phyloP scores from a whole-genome alignment of 306 rosid species.

The Psophocarpus tetragonolobus region DNA sequence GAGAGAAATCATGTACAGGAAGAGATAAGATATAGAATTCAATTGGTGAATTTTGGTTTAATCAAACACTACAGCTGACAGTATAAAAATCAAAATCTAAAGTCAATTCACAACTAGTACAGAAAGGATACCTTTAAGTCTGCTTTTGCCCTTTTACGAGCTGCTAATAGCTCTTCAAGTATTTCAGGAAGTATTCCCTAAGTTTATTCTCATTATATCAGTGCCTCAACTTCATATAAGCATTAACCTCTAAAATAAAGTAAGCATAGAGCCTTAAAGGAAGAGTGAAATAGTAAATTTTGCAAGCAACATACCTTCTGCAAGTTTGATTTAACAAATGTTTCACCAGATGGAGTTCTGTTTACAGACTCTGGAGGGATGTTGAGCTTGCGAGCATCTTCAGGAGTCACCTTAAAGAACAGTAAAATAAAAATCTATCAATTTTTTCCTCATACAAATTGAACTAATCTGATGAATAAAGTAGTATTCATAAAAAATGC shows the following conservation, averaged over 20 bases:
- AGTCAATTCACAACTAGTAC: not conserved
- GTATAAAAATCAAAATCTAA: slow-evolving; percentile 5
- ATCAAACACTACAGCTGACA: slow-evolving; percentile 10
- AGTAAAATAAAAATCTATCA: slow-evolving; percentile 16
- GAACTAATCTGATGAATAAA: slow-evolving; percentile 11
- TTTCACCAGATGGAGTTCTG: slow-evolving; percentile 96
- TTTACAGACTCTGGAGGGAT: slow-evolving; percentile 81
- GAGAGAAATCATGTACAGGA: slow-evolving; percentile 27
- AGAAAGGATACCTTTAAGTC: slow-evolving; percentile 73
- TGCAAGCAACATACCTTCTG: slow-evolving; percentile 64
- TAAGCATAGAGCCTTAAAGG: slow-evolving; percentile 6
- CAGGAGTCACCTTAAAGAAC: slow-evolving; percentile 72
- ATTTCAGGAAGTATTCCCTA: slow-evolving; percentile 99
- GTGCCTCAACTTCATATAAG: slow-evolving; percentile 18
- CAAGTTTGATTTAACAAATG: slow-evolving; percentile 78
- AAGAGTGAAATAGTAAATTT: not conserved
- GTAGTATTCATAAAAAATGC: not conserved
- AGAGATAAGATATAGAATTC: slow-evolving; percentile 19
- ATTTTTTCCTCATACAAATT: not conserved
- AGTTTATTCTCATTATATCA: slow-evolving; percentile 32
- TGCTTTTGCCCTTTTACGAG: slow-evolving; percentile 97
- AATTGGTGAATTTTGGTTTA: slow-evolving; percentile 17
- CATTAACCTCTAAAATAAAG: slow-evolving; percentile 21
- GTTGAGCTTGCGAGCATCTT: slow-evolving; percentile 71
- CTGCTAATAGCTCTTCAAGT: slow-evolving; percentile 89